These are phyloP conservation scores for Cladophialophora immunda DNA, from an alignment of 2,329 filamentous ascomycete species.

Conservation along the genomic window DNA sequence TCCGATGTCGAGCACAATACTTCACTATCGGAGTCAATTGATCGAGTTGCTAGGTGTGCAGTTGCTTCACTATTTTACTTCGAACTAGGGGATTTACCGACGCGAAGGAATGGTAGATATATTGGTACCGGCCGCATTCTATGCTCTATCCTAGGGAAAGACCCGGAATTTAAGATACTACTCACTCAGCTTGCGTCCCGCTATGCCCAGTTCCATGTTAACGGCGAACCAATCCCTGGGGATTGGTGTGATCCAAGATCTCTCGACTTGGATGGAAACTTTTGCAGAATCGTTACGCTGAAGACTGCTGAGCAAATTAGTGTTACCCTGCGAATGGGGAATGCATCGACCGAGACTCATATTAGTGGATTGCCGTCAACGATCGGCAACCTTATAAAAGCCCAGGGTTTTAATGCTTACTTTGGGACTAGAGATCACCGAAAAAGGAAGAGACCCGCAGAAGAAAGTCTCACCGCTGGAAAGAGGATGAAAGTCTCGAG, in stretches of 20 bases:
- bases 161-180: too few relatives aligned
- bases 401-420: neutral
- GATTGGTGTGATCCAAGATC: too few relatives aligned
- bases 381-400: neutral
- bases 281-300: neutral
- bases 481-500: too few relatives aligned
- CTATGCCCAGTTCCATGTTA: too few relatives aligned
- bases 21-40: slow-evolving; percentile 10
- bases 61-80: slow-evolving; percentile 16
- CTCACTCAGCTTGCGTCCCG: too few relatives aligned
- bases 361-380: neutral
- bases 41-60: slow-evolving; percentile 1
- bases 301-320: neutral
- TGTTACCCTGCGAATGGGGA: too few relatives aligned
- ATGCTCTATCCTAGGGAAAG: neutral
- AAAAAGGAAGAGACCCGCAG: neutral
- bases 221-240: too few relatives aligned
- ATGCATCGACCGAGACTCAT: neutral
- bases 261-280: neutral
- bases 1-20: neutral
- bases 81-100: slow-evolving; percentile 9
- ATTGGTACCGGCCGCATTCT: neutral
- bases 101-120: neutral
- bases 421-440: neutral
- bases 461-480: too few relatives aligned